These are phyloP conservation scores for Colletotrichum sp. DNA, from an alignment of 2,329 filamentous ascomycete genomes.

Conservation along the genomic window DNA sequence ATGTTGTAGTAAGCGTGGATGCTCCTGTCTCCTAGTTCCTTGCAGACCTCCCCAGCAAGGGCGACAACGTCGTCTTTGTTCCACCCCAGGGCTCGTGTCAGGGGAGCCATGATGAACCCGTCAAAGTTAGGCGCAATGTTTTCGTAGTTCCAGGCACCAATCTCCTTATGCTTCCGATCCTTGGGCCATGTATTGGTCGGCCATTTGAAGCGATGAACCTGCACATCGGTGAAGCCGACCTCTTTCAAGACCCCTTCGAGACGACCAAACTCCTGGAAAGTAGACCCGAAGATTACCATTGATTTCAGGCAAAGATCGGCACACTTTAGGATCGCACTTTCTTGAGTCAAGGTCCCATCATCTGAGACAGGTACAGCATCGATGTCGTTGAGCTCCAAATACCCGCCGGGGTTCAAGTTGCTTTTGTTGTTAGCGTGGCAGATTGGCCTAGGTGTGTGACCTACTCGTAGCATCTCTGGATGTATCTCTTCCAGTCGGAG, in stretches of 20 bases:
- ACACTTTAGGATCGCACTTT: neutral
- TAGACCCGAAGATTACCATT: neutral
- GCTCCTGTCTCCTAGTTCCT: neutral
- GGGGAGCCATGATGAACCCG: neutral
- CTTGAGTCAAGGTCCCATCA: neutral
- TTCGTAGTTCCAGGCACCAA: neutral
- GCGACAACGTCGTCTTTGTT: neutral
- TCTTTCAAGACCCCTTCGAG: neutral
- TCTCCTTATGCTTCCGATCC: neutral
- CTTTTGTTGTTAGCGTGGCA: neutral
- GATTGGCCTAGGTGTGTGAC: neutral
- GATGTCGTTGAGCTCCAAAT: neutral
- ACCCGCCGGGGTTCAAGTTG: neutral
- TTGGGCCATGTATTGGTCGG: neutral
- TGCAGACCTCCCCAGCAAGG: fast-evolving
- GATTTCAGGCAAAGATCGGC: neutral
- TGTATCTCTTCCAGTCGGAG: neutral
- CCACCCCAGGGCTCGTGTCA: neutral
- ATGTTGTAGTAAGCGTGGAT: neutral
- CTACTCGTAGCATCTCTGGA: neutral
- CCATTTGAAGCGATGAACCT: neutral
- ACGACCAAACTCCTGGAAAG: neutral
- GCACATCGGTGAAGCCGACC: neutral
- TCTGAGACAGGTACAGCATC: neutral
- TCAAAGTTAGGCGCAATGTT: neutral